phyloP scores from a whole-genome alignment of 176 grass and related monocot genomes.

The Hsuehochloa calcarea region DNA sequence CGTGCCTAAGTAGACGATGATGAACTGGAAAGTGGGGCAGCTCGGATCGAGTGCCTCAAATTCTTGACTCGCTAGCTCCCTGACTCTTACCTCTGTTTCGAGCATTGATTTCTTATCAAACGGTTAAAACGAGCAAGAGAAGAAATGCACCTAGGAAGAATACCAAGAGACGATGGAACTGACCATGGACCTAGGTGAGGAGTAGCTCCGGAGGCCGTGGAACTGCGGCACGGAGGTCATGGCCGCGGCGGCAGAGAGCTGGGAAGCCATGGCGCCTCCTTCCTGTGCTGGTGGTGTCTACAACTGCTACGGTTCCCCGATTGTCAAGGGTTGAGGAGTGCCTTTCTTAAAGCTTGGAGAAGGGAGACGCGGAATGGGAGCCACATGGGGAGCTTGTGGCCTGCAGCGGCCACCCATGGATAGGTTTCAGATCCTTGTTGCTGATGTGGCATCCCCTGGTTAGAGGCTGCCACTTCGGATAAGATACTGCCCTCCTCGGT shows the following conservation, averaged over 20 bases:
- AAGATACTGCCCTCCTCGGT: slow-evolving; percentile 16
- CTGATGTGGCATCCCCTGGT: slow-evolving; percentile 63
- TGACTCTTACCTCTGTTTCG: too few species aligned
- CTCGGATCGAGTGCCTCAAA: too few species aligned
- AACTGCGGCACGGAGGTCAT: slow-evolving; percentile 58
- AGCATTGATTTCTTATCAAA: too few species aligned
- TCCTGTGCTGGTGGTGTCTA: neutral
- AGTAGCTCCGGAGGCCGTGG: slow-evolving; percentile 55
- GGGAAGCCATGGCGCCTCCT: slow-evolving; percentile 60
- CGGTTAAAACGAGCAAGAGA: too few species aligned
- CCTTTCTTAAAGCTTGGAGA: slow-evolving; percentile 49
- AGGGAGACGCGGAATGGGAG: slow-evolving; percentile 5
- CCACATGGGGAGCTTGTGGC: slow-evolving; percentile 66
- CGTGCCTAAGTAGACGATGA: too few species aligned
- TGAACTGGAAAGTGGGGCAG: too few species aligned
- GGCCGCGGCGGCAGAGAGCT: slow-evolving; percentile 57
- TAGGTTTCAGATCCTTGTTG: slow-evolving; percentile 58
- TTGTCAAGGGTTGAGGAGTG: neutral
- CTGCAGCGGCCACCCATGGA: slow-evolving; percentile 41
- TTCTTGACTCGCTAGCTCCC: too few species aligned
- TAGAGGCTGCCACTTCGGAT: slow-evolving; percentile 57
- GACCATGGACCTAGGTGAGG: slow-evolving; percentile 51
- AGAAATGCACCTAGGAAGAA: neutral
- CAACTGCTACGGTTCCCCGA: neutral
- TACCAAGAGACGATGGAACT: neutral